Base-by-base conservation (phyloP, 192 early-diverging fungal genomes). In the Haplosporangium gracile region DNA sequence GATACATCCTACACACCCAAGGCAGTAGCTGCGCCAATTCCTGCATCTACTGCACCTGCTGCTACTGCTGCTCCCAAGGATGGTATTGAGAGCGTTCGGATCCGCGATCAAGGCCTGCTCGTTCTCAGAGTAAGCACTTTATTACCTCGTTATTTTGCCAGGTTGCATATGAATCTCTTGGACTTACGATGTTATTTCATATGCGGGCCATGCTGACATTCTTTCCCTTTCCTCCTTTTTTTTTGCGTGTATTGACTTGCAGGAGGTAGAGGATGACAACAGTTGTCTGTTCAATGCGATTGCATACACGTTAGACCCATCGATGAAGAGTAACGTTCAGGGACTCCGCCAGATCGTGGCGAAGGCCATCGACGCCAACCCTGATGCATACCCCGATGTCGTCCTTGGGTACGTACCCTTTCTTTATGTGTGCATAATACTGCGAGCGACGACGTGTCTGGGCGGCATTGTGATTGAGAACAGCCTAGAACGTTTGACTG, bases 201-300 rank as follows among this genome's bases (percentile, higher is more conserved):
- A 11, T 45, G 43, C 2, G 3, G n/a, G n/a, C 24, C 11, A 10
- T 65, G 29, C 7, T 65, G 49, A 51, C 6, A 16, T 20, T 36
- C 39, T 24, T 39, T 34, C n/a, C 13, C 51, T 57, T 10, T 36
- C 36, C 26, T 2, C 15, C 38, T 47, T 13, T 5, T 42, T 75
- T 57, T 55, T 2, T 55, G 0, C 29, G 4, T 39, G 20, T 60
- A 3, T 40, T 34, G n/a, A 20, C 24, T 3, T 45, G 42, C 49
- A 92, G 88, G 90, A 91, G 78, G 92, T 94, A 88, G 87, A 89
- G 38, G 94, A 95, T 79, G 94, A 95, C 82, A 95, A 95, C 77
- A 91, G 90, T 43, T 95, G 94, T 72, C 85, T 95, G n/a, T 95
- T 95, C 77, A 90, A 92, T 77, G 90, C 93, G 5, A 89, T 95